Evolutionary conservation across 306 rosid genomes (phyloP), one percentile per base, ranked within the genome.

Genomic region (Medicago arabica): DNA sequence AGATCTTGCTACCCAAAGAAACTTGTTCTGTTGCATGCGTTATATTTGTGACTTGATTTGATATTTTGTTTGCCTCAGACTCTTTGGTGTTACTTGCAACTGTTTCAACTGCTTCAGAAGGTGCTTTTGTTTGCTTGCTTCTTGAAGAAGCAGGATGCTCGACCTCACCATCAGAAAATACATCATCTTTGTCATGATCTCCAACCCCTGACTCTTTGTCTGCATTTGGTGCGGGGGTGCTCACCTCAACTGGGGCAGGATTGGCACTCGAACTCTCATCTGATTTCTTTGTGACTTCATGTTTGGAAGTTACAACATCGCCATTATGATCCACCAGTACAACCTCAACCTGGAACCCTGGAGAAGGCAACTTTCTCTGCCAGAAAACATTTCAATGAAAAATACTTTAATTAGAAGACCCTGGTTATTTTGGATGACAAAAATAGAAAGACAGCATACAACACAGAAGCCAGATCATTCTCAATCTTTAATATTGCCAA

Each of bases 341-440:
- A 75, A 92, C 82, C 84, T 96, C 99, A 71, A 96, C 91, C 87
- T 89, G 83, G 83, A 96, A 96, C 76, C 99, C 97, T 3, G 98
- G 99, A 80, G 98, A 96, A 75, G 98, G 98, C 74, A 96, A 80
- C 84, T 90, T 96, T 74, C 98, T 92, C 96, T 92, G 84, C 89
- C 83, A 66, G 78, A 75, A 69, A 47, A 34, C 44, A 83, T 34
- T 63, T 58, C 65, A 78, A 18, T 19, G 17, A 43, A n/a, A 70
- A 47, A 62, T 13, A 74, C 0, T 72, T 69, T 67, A 69, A 72
- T 57, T 14, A 83, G 54, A 64, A 77, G 40, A 71, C 61, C 65
- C 39, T 3, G 14, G 25, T 67, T 43, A 50, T 72, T 57, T 47
- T 64, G 38, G 57, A 39, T 59, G 21, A 31, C 43, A 73, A 43